Conservation (phyloP, 1,284 basidiomycete genomes). For the Malassezia obtusa region DNA sequence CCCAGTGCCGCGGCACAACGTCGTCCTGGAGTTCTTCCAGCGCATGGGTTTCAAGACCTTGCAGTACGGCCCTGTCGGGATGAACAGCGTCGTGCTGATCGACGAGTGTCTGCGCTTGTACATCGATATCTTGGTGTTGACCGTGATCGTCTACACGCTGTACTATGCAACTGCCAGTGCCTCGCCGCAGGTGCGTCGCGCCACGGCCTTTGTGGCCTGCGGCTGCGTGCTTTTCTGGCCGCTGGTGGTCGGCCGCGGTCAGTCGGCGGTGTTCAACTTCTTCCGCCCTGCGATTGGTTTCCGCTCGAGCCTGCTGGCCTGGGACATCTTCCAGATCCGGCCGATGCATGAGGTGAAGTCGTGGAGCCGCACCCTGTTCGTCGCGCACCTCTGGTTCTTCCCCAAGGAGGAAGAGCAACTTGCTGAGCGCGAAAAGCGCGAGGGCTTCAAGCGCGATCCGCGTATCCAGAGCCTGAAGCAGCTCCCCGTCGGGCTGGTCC, state of each 20-base stretch:
- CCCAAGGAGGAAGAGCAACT: slow-evolving; percentile 37
- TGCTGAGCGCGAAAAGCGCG: slow-evolving; percentile 25
- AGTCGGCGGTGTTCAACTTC: slow-evolving; percentile 35
- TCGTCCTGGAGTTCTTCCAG: neutral
- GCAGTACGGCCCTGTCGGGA: neutral
- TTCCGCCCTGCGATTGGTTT: slow-evolving; percentile 44
- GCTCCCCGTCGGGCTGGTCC: slow-evolving; percentile 29
- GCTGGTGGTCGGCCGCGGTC: neutral
- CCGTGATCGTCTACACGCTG: neutral
- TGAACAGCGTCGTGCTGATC: neutral
- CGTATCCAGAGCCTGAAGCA: slow-evolving; percentile 33
- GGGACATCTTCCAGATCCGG: slow-evolving; percentile 45
- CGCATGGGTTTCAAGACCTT: neutral
- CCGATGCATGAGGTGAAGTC: slow-evolving; percentile 29
- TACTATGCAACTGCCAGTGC: neutral
- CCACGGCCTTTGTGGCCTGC: neutral
- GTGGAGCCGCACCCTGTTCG: slow-evolving; percentile 33
- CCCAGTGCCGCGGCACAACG: neutral
- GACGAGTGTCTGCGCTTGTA: neutral
- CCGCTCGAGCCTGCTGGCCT: slow-evolving; percentile 36
- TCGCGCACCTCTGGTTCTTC: slow-evolving; percentile 45
- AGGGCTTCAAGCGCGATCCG: slow-evolving; percentile 25
- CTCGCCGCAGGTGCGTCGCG: neutral
- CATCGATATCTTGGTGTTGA: neutral
- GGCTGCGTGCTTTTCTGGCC: neutral